These are phyloP conservation scores for Wickerhamiella domercqiae DNA, from an alignment of 805 yeast genomes.

Conservation along the genomic window DNA sequence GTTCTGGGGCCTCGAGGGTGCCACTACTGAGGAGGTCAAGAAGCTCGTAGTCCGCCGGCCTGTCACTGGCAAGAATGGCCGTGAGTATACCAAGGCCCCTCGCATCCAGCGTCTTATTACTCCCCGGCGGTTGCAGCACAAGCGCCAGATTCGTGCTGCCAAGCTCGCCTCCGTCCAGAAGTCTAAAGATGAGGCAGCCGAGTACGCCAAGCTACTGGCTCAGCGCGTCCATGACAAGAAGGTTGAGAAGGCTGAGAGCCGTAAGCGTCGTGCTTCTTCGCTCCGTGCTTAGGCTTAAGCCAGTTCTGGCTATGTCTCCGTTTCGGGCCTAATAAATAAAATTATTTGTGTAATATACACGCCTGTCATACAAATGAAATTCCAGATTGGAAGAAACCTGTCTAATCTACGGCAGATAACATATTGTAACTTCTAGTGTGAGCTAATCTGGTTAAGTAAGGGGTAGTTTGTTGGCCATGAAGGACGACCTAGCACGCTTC, in stretches of 20 bases:
- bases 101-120: slow-evolving; percentile 99
- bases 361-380: neutral
- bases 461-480: slow-evolving; percentile 11
- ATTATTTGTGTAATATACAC: neutral
- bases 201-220: slow-evolving; percentile 97
- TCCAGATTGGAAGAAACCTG: slow-evolving; percentile 4
- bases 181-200: slow-evolving; percentile 99
- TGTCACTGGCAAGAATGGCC: slow-evolving; percentile 84
- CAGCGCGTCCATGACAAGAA: slow-evolving; percentile 96
- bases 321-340: neutral
- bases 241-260: slow-evolving; percentile 95
- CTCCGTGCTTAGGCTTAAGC: slow-evolving; percentile 32
- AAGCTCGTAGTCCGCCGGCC: slow-evolving; percentile 96
- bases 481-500: slow-evolving; percentile 18
- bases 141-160: slow-evolving; percentile 88
- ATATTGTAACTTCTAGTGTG: too few relatives aligned
- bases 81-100: slow-evolving; percentile 99
- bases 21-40: slow-evolving; percentile 43
- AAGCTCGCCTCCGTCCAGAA: slow-evolving; percentile 95
- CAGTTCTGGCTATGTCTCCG: neutral
- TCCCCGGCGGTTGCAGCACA: slow-evolving; percentile 98
- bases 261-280: slow-evolving; percentile 99
- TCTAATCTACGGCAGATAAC: too few relatives aligned
- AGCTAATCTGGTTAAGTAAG: too few relatives aligned
- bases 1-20: slow-evolving; percentile 93